A percentile compares a stretch with the other conserved stretches of the same genome.
These are phyloP conservation scores for Pueraria montana DNA, from an alignment of 306 rosid genomes.

Conservation along the genomic window DNA sequence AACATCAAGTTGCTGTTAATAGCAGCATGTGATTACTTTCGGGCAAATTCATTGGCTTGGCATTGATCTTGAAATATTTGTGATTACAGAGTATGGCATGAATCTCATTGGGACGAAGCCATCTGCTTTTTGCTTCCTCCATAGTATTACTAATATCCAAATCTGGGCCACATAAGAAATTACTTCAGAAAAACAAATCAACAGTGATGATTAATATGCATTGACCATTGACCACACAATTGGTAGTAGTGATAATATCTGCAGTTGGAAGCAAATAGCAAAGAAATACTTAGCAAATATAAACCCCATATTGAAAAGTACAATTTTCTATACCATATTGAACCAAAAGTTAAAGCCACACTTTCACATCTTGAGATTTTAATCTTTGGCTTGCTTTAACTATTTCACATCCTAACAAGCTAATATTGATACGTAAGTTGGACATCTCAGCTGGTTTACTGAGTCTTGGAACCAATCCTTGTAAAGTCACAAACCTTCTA, in stretches of 20 bases:
- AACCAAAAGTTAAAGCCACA: conserved; percentile 39
- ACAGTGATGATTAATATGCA: conserved; percentile 20
- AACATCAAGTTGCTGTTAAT: conserved; percentile 29
- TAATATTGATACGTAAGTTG: not conserved
- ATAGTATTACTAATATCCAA: conserved; percentile 69
- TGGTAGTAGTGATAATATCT: not conserved
- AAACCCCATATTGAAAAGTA: conserved; percentile 9
- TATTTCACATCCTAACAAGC: conserved; percentile 12
- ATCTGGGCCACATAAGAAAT: conserved; percentile 60
- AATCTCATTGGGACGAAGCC: conserved; percentile 99
- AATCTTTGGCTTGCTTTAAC: conserved; percentile 23
- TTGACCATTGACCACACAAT: conserved; percentile 28
- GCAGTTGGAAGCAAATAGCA: conserved; percentile 12
- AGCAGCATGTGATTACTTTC: conserved; percentile 66
- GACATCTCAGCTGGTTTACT: conserved; percentile 27
- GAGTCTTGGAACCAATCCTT: conserved; percentile 5
- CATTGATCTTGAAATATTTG: conserved; percentile 79
- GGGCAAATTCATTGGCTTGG: conserved; percentile 86
- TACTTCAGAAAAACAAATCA: conserved; percentile 47
- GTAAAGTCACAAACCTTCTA: not conserved
- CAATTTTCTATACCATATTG: conserved; percentile 1
- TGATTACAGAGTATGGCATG: conserved; percentile 85
- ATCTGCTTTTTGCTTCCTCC: conserved; percentile 86
- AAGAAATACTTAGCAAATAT: conserved; percentile 24
- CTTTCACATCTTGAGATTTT: conserved; percentile 23